Evolutionary conservation across 192 early-diverging fungal genomes (phyloP), one percentile per base, ranked within the genome.

Genomic region (Rhizophagus clarus): DNA sequence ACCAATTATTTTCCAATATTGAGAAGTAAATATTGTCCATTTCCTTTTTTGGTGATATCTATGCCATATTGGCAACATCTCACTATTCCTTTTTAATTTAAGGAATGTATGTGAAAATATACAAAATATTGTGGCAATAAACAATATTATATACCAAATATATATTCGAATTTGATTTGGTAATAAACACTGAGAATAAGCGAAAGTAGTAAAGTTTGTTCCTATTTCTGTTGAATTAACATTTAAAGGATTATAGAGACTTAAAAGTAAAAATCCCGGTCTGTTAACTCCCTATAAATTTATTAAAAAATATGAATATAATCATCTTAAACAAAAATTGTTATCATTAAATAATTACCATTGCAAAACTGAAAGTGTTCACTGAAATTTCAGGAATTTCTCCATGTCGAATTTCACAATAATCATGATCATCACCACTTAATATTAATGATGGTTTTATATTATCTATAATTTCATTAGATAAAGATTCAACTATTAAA

Each of bases 341-440:
- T 42, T 47, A 11, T 81, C 28, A 12, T 76, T 72, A 34, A 79
- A 84, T 45, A 79, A 28, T 62, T 81, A 62, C 91, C 72, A 89
- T 88, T 9, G 90, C 88, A 90, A 91, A 89, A 74, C 89, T 90
- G 81, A 91, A 91, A 4, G 88, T 89, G 15, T 89, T 89, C 1
- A 93, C 83, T 0, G 91, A 88, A 49, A 90, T 84, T 72, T 92
- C 90, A 0, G 83, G 79, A 1, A 79, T 80, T 3, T 76, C 67
- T 28, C 63, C 29, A 64, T 95, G 94, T 2, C 82, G 45, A 5
- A 93, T 79, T 64, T 87, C 88, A 82, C 97, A 99, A 76, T 92
- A 93, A 79, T 99, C 97, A 74, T 99, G 97, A 81, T 99, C 96
- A 79, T 99, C 96, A 24, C 96, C 97, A 79, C 93, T 95, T 64